These are phyloP conservation scores for Canariomyces notabilis DNA, from an alignment of 2,329 filamentous ascomycete species.

Conservation along the genomic window DNA sequence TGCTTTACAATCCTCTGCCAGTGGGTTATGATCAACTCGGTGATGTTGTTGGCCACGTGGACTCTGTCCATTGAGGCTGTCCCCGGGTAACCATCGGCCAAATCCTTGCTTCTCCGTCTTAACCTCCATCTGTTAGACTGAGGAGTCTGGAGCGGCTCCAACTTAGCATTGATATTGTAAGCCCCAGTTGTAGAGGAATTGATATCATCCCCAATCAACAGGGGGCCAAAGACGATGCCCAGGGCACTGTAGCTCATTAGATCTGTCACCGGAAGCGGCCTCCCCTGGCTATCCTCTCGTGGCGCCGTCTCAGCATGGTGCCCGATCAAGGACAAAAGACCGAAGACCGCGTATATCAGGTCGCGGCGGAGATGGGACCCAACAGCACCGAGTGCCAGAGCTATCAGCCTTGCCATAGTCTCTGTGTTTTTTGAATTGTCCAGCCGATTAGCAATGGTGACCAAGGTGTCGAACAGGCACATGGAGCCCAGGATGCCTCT, in stretches of 20 bases:
- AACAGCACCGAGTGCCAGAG: slow-evolving; percentile 56
- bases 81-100: slow-evolving; percentile 19
- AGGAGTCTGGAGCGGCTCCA: slow-evolving; percentile 41
- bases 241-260: slow-evolving; percentile 61
- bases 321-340: slow-evolving; percentile 57
- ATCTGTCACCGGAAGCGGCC: slow-evolving; percentile 50
- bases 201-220: slow-evolving; percentile 55
- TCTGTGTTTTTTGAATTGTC: slow-evolving; percentile 50
- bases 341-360: slow-evolving; percentile 63
- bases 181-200: slow-evolving; percentile 46
- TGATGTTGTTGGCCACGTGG: slow-evolving; percentile 52
- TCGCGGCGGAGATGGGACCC: slow-evolving; percentile 56
- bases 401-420: slow-evolving; percentile 59
- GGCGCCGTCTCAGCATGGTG: slow-evolving; percentile 49
- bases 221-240: slow-evolving; percentile 60
- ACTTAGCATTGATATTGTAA: slow-evolving; percentile 37
- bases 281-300: slow-evolving; percentile 47
- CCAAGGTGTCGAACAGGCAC: slow-evolving; percentile 55
- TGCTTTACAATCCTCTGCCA: slow-evolving; percentile 61
- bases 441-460: slow-evolving; percentile 55
- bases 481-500: slow-evolving; percentile 63
- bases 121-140: slow-evolving; percentile 39
- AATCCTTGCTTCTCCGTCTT: slow-evolving; percentile 31
- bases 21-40: slow-evolving; percentile 61
- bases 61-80: slow-evolving; percentile 49